Evolutionary conservation across 73 alveolate species (phyloP).

Genomic region (Diophrys appendiculata): DNA sequence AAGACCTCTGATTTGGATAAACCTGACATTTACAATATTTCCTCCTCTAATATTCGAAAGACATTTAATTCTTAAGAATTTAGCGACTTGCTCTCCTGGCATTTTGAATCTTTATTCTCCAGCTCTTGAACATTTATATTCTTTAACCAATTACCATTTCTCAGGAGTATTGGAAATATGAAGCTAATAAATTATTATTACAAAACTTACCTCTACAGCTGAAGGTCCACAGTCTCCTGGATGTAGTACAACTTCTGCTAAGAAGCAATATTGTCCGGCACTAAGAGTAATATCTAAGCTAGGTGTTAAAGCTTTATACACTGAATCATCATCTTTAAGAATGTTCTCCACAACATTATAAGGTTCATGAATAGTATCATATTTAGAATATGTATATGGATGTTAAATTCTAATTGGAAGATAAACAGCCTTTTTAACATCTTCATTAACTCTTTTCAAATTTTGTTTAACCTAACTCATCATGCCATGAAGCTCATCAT

Average conservation of each 20-base stretch:
- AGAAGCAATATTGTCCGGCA: constrained; percentile 39
- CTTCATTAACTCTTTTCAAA: constrained; percentile 39
- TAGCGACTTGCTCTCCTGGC: constrained; percentile 62
- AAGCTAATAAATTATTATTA: background rate
- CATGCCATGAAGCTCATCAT: constrained; percentile 59
- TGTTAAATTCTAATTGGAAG: constrained; percentile 60
- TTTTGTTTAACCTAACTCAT: constrained; percentile 27
- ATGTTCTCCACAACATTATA: constrained; percentile 66
- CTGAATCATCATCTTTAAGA: constrained; percentile 59
- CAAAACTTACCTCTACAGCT: constrained; percentile 28
- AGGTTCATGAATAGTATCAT: constrained; percentile 69
- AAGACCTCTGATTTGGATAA: constrained; percentile 43
- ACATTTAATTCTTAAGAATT: constrained; percentile 46
- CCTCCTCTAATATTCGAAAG: constrained; percentile 62
- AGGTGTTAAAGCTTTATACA: constrained; percentile 59
- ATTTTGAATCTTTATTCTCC: constrained; percentile 39
- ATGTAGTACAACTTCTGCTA: constrained; percentile 33
- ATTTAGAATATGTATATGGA: constrained; percentile 55
- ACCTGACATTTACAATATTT: constrained; percentile 53
- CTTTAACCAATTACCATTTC: constrained; percentile 52
- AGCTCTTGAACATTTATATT: constrained; percentile 27
- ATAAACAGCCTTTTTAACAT: constrained; percentile 27
- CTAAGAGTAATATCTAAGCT: constrained; percentile 49
- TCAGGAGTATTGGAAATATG: constrained; percentile 35
- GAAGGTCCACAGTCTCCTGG: constrained; percentile 69